These are phyloP conservation scores for Wickerhamiella siamensis DNA, from an alignment of 805 yeast species.

Conservation along the genomic window DNA sequence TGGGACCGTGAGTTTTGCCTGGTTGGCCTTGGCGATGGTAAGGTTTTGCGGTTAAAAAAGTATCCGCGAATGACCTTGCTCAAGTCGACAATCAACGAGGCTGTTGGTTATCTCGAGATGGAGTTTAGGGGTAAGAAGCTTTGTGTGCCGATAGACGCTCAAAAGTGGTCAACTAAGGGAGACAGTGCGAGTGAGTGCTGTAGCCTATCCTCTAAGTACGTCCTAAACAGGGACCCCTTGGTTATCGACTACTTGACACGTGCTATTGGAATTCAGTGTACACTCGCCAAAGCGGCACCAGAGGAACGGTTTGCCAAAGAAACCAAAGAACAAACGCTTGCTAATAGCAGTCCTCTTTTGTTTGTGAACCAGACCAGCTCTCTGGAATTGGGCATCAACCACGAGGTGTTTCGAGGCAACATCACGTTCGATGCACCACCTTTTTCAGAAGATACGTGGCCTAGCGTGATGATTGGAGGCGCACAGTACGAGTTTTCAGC, in stretches of 20 bases:
- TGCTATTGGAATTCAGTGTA: constrained; percentile 25
- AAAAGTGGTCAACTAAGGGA: constrained; percentile 5
- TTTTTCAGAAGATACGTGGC: constrained; percentile 31
- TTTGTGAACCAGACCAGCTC: constrained; percentile 26
- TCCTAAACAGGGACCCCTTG: constrained; percentile 10
- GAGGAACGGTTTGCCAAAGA: constrained; percentile 7
- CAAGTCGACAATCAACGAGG: constrained; percentile 21
- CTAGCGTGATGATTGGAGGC: constrained; percentile 10
- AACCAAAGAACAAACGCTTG: constrained; percentile 10
- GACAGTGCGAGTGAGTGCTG: neutral
- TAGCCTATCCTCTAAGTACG: neutral
- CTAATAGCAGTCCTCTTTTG: constrained; percentile 31
- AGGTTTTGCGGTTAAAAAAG: constrained; percentile 26
- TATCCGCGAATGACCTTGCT: constrained; percentile 26
- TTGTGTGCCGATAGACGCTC: constrained; percentile 4
- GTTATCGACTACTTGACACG: constrained; percentile 23
- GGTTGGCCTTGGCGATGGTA: constrained; percentile 18
- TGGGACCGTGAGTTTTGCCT: constrained; percentile 31
- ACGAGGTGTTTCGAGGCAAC: constrained; percentile 28
- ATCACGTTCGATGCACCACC: constrained; percentile 23
- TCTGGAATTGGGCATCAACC: constrained; percentile 10
- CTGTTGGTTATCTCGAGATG: neutral
- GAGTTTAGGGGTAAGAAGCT: neutral
- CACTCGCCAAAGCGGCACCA: constrained; percentile 21
- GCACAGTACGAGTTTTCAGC: constrained; percentile 15